Evolutionary conservation across 305 asterid species (phyloP).

Genomic region (Solanum hybrid): DNA sequence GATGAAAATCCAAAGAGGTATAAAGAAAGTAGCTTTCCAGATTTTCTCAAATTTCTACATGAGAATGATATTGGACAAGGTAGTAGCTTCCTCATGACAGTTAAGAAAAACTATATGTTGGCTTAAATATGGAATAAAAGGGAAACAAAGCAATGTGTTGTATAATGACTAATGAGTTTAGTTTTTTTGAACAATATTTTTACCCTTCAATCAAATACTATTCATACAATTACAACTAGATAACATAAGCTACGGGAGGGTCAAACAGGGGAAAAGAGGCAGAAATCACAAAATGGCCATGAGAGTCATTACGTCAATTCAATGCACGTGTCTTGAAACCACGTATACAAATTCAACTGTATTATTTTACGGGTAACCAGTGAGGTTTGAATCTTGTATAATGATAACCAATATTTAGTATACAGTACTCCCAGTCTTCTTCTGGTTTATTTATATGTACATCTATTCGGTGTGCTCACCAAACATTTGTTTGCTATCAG

Average conservation of each 20-base stretch:
- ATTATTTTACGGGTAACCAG: neutral
- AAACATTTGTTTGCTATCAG: neutral
- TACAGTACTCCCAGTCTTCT: neutral
- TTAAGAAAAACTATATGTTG: constrained; percentile 12
- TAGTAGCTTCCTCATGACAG: constrained; percentile 17
- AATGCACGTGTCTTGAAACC: neutral
- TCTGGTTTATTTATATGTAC: neutral
- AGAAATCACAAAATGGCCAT: neutral
- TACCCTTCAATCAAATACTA: neutral
- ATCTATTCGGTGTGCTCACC: neutral
- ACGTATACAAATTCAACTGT: neutral
- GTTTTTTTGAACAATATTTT: neutral
- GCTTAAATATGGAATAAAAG: neutral
- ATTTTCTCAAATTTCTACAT: constrained; percentile 29
- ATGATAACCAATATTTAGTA: neutral
- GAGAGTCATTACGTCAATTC: neutral
- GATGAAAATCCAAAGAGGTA: constrained; percentile 11
- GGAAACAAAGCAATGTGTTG: neutral
- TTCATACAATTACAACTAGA: neutral
- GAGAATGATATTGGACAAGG: constrained; percentile 31
- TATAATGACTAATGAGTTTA: neutral
- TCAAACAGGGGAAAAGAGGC: neutral
- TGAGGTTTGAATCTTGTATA: neutral
- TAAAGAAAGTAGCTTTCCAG: constrained; percentile 22
- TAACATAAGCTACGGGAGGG: neutral